Evolutionary conservation across 345 rosid species (phyloP).

Genomic region (Triadica sebifera): DNA sequence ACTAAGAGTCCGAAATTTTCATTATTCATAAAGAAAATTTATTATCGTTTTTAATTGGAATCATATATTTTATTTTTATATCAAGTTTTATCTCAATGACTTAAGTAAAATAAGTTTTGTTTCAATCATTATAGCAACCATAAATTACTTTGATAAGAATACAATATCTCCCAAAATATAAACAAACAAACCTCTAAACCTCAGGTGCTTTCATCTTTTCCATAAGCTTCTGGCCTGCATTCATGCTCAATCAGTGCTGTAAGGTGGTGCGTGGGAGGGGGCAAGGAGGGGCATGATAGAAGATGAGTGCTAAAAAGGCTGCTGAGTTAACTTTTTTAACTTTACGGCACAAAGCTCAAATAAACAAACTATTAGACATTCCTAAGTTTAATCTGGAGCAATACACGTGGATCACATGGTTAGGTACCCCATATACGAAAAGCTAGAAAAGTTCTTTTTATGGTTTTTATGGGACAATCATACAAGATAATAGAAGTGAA

Average conservation of each 20-base stretch:
- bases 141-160: too few species aligned
- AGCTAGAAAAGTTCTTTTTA: background rate
- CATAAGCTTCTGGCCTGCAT: background rate
- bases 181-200: background rate
- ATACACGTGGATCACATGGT: slow-evolving; percentile 4
- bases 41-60: too few species aligned
- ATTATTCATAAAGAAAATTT: background rate
- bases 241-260: too few species aligned
- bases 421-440: background rate
- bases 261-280: background rate
- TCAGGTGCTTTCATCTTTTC: background rate
- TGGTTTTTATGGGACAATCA: background rate
- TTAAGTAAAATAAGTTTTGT: too few species aligned
- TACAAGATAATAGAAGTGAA: slow-evolving; percentile 7
- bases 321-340: background rate
- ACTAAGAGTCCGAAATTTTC: too few species aligned
- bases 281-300: background rate
- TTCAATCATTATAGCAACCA: too few species aligned
- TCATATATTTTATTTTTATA: too few species aligned
- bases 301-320: slow-evolving; percentile 4
- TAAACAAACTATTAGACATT: background rate
- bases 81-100: too few species aligned
- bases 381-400: slow-evolving; percentile 14
- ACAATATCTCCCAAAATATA: background rate
- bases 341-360: background rate